Evolutionary conservation across 1,284 basidiomycete species (phyloP).

Genomic region (Thecaphora thlaspeos): DNA sequence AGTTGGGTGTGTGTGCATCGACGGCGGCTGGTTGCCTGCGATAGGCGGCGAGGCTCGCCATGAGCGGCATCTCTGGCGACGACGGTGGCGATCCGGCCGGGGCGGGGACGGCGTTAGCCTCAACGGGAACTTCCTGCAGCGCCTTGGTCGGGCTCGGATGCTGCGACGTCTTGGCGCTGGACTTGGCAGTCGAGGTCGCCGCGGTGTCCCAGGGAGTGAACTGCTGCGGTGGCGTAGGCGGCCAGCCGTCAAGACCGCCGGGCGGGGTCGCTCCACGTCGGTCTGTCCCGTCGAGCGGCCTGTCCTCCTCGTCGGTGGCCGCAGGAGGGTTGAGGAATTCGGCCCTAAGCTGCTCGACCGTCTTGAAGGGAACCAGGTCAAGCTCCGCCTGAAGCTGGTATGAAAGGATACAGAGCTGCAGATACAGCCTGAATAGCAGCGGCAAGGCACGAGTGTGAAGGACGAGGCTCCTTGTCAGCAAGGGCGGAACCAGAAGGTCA

Average conservation of each 20-base stretch:
- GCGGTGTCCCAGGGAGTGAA: too few relatives aligned
- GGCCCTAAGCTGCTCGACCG: conserved; percentile 16
- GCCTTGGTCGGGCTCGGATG: background rate
- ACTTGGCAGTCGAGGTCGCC: too few relatives aligned
- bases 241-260: too few relatives aligned
- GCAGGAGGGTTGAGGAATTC: conserved; percentile 17
- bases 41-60: background rate
- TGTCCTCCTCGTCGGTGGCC: background rate
- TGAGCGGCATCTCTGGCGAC: background rate
- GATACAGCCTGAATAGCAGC: conserved; percentile 21
- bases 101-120: too few relatives aligned
- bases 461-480: too few relatives aligned
- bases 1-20: too few relatives aligned
- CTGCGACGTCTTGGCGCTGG: background rate
- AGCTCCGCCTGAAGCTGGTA: conserved; percentile 27
- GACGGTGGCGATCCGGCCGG: background rate
- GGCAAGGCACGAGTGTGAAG: too few relatives aligned
- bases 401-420: conserved; percentile 31
- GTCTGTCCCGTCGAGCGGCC: too few relatives aligned
- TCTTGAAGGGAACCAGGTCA: conserved; percentile 24
- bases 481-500: too few relatives aligned
- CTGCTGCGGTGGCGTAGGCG: too few relatives aligned
- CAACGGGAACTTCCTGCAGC: background rate
- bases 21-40: background rate
- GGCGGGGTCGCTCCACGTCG: too few relatives aligned